phyloP scores from a whole-genome alignment of 2,329 filamentous ascomycete genomes.

The Aspergillus ochraceoroseus region DNA sequence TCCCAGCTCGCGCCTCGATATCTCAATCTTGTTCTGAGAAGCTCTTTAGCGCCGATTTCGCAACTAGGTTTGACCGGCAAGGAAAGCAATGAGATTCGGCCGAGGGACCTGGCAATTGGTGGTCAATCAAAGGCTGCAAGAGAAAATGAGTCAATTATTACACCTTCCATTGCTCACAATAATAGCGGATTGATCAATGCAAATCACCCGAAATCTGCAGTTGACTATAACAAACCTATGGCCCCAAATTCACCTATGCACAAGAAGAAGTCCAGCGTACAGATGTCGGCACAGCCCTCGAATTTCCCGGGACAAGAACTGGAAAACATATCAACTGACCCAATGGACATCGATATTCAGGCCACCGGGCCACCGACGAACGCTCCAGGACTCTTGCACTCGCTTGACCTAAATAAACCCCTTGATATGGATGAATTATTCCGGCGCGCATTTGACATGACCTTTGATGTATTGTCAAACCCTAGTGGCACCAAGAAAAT shows the following conservation, averaged over 20 bases:
- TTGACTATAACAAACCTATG: too few species aligned
- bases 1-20: constrained; percentile 11
- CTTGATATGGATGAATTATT: constrained; percentile 18
- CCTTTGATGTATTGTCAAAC: constrained; percentile 26
- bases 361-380: not conserved
- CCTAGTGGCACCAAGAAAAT: constrained; percentile 19
- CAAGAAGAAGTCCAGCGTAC: too few species aligned
- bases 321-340: too few species aligned
- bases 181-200: too few species aligned
- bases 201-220: too few species aligned
- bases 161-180: constrained; percentile 2
- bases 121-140: not conserved
- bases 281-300: not conserved
- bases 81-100: too few species aligned
- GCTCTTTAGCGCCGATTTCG: constrained; percentile 9
- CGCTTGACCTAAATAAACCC: not conserved
- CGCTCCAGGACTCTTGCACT: not conserved
- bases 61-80: too few species aligned
- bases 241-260: too few species aligned
- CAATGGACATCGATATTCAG: not conserved
- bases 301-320: too few species aligned
- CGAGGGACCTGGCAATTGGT: too few species aligned
- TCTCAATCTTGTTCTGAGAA: constrained; percentile 24
- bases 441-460: constrained; percentile 22
- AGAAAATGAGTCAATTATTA: not conserved